phyloP scores from a whole-genome alignment of 495 filamentous ascomycete species.

The Neurospora sublineolata region DNA sequence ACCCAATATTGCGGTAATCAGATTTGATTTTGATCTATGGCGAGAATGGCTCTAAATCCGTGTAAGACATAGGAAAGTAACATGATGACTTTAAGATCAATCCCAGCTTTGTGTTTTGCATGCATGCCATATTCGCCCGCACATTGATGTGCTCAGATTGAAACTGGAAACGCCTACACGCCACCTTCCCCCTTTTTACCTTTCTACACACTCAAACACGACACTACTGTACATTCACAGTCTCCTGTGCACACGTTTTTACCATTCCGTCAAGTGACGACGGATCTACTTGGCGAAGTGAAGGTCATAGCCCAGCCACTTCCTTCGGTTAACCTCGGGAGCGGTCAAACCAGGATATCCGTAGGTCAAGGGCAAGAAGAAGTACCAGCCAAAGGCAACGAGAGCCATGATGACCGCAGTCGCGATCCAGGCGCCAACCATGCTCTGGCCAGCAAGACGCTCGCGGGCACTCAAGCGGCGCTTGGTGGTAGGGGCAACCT shows the following conservation, averaged over 20 bases:
- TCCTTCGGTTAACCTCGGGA: constrained; percentile 68
- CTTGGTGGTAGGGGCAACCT: constrained; percentile 26
- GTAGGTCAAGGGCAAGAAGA: constrained; percentile 91
- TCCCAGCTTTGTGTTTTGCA: not conserved
- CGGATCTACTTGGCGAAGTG: constrained; percentile 86
- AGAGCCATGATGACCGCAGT: constrained; percentile 52
- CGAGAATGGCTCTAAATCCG: not conserved
- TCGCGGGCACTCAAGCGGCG: constrained; percentile 62
- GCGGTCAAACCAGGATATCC: constrained; percentile 84
- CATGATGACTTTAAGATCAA: not conserved
- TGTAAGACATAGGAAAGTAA: not conserved
- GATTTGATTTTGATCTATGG: not conserved
- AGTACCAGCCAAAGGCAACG: constrained; percentile 72
- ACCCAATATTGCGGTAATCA: not conserved
- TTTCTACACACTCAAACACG: not conserved
- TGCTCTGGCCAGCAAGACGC: constrained; percentile 66
- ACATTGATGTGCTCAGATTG: not conserved
- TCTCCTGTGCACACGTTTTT: not conserved
- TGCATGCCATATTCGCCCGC: not conserved
- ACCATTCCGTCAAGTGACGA: not conserved
- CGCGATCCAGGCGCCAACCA: constrained; percentile 70
- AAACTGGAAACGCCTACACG: not conserved
- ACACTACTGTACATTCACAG: not conserved
- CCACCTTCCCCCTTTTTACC: not conserved
- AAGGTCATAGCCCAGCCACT: constrained; percentile 94